phyloP scores from a whole-genome alignment of 176 grass and related monocot genomes.

The Dactylis glomerata region DNA sequence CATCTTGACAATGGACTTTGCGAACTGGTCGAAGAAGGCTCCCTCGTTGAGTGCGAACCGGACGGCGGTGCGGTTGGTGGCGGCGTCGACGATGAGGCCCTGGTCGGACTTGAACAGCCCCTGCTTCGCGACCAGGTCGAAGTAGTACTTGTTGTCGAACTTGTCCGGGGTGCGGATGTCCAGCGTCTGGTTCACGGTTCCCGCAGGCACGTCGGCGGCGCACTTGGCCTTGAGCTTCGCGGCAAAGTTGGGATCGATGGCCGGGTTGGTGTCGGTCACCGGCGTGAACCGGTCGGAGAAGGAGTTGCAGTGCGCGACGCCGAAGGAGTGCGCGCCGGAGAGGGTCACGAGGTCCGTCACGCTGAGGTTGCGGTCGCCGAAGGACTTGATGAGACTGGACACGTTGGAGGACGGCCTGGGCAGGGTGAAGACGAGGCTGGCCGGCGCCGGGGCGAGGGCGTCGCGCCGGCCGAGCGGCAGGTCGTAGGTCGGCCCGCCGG shows the following conservation, averaged over 20 bases:
- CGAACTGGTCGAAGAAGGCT: conserved; percentile 55
- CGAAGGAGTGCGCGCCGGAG: conserved; percentile 67
- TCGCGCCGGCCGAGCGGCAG: conserved; percentile 42
- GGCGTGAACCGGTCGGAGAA: conserved; percentile 27
- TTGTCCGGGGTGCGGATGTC: conserved; percentile 27
- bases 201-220: neutral
- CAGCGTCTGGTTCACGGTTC: neutral
- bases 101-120: conserved; percentile 50
- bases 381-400: neutral
- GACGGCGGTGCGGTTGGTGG: conserved; percentile 17
- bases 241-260: conserved; percentile 18
- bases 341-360: conserved; percentile 48
- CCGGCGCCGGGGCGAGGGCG: neutral
- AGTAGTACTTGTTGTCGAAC: conserved; percentile 68
- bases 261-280: neutral
- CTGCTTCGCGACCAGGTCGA: conserved; percentile 32
- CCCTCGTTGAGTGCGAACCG: conserved; percentile 28
- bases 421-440: neutral
- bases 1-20: conserved; percentile 38
- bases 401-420: conserved; percentile 10
- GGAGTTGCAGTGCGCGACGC: conserved; percentile 24
- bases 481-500: conserved; percentile 30
- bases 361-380: conserved; percentile 5
- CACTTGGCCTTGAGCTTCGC: conserved; percentile 11
- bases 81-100: conserved; percentile 16